phyloP scores from a whole-genome alignment of 1,284 basidiomycete genomes.

The Cryptococcus sp. region DNA sequence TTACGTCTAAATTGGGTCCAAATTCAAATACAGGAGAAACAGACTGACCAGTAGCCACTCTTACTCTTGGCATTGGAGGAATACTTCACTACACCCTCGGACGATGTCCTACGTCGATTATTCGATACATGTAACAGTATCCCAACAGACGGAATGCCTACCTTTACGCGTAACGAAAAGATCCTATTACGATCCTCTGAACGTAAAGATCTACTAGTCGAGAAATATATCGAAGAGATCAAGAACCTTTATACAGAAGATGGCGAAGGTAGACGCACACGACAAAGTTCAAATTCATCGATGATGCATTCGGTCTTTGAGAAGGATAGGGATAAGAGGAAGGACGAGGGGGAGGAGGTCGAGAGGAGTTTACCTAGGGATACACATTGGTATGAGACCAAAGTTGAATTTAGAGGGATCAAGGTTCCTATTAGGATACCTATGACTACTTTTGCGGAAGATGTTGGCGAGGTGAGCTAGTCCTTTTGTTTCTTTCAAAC shows the following conservation, averaged over 20 bases:
- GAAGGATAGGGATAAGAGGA: not conserved
- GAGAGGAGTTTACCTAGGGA: constrained; percentile 60
- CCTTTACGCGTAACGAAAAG: constrained; percentile 74
- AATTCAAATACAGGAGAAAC: not conserved
- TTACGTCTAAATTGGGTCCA: not conserved
- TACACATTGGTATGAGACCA: constrained; percentile 88
- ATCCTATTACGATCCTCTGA: constrained; percentile 84
- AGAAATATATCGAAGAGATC: constrained; percentile 55
- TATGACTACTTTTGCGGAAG: constrained; percentile 77
- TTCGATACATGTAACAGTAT: constrained; percentile 92
- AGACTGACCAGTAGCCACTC: constrained; percentile 72
- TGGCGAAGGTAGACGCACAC: not conserved
- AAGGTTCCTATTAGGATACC: constrained; percentile 82
- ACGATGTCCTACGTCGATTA: constrained; percentile 78
- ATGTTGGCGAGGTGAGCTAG: constrained; percentile 83
- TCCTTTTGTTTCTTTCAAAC: not conserved
- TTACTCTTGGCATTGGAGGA: constrained; percentile 91
- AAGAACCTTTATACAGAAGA: not conserved
- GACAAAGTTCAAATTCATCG: not conserved
- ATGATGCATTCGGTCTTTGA: not conserved
- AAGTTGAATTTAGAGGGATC: constrained; percentile 70
- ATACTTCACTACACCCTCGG: constrained; percentile 82
- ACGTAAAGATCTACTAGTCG: constrained; percentile 83
- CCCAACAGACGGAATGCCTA: constrained; percentile 74
- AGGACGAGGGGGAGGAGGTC: constrained; percentile 4